Conservation (phyloP, 441 rosid species). For the Erodium texanum region DNA sequence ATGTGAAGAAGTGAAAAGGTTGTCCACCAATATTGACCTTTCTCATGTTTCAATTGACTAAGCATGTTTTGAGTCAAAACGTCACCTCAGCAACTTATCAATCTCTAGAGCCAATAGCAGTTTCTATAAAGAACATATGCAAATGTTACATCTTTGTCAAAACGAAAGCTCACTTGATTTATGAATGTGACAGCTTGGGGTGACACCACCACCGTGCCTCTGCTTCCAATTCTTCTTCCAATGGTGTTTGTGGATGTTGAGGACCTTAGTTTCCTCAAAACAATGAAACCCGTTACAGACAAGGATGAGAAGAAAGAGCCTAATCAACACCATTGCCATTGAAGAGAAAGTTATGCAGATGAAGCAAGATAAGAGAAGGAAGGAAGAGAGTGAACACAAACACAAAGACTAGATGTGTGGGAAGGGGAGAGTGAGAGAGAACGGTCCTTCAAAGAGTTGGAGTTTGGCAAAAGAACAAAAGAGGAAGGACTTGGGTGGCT, state of each 20-base stretch:
- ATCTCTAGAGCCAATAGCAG: neutral
- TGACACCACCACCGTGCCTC: constrained; percentile 7
- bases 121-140: neutral
- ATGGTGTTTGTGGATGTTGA: constrained; percentile 27
- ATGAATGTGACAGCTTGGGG: constrained; percentile 41
- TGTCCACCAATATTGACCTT: too few relatives aligned
- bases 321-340: neutral
- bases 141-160: neutral
- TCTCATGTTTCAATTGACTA: neutral
- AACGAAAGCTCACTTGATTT: constrained; percentile 49
- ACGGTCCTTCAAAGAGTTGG: constrained; percentile 54
- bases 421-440: constrained; percentile 4
- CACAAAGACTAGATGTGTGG: too few relatives aligned
- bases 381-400: constrained; percentile 6
- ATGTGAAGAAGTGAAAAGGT: too few relatives aligned
- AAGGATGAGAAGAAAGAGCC: constrained; percentile 16
- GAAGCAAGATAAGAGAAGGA: neutral
- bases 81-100: too few relatives aligned
- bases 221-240: constrained; percentile 28
- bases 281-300: constrained; percentile 22
- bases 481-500: constrained; percentile 46
- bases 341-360: constrained; percentile 9
- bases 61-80: neutral
- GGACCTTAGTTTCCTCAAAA: constrained; percentile 35
- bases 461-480: constrained; percentile 74